These are phyloP conservation scores for Rachicladosporium sp. DNA, from an alignment of 2,329 filamentous ascomycete species.

Conservation along the genomic window DNA sequence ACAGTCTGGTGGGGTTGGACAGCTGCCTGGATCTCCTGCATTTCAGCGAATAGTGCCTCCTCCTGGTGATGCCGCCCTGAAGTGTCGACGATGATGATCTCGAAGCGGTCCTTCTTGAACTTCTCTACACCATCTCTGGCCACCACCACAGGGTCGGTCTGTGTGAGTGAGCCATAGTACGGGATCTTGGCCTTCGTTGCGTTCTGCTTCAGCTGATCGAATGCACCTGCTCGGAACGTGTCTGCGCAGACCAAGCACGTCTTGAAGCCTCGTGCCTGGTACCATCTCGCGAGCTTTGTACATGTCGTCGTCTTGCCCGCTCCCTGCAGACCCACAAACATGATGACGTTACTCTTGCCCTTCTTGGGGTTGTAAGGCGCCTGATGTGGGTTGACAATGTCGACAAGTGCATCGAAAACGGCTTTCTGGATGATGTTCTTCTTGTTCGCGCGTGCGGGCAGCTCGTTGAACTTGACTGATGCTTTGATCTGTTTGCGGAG, in stretches of 20 bases:
- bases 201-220: slow-evolving; percentile 97
- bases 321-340: slow-evolving; percentile 97
- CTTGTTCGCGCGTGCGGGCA: slow-evolving; percentile 88
- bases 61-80: slow-evolving; percentile 92
- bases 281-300: slow-evolving; percentile 91
- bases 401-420: slow-evolving; percentile 92
- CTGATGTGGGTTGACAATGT: slow-evolving; percentile 87
- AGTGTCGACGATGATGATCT: slow-evolving; percentile 97
- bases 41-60: slow-evolving; percentile 88
- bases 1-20: slow-evolving; percentile 92
- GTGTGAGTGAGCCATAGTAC: slow-evolving; percentile 92
- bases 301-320: slow-evolving; percentile 97
- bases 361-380: slow-evolving; percentile 96
- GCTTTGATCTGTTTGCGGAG: slow-evolving; percentile 86
- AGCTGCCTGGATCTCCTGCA: slow-evolving; percentile 89
- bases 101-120: slow-evolving; percentile 97
- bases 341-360: slow-evolving; percentile 90
- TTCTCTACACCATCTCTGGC: slow-evolving; percentile 94
- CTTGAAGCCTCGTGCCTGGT: slow-evolving; percentile 85
- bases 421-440: slow-evolving; percentile 96
- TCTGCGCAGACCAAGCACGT: slow-evolving; percentile 92
- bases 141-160: slow-evolving; percentile 89
- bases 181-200: slow-evolving; percentile 98
- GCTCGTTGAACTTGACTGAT: slow-evolving; percentile 87
- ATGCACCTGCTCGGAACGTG: slow-evolving; percentile 95